Conservation (phyloP, 192 early-diverging fungal species). For the Gryganskiella cystojenkinii region DNA sequence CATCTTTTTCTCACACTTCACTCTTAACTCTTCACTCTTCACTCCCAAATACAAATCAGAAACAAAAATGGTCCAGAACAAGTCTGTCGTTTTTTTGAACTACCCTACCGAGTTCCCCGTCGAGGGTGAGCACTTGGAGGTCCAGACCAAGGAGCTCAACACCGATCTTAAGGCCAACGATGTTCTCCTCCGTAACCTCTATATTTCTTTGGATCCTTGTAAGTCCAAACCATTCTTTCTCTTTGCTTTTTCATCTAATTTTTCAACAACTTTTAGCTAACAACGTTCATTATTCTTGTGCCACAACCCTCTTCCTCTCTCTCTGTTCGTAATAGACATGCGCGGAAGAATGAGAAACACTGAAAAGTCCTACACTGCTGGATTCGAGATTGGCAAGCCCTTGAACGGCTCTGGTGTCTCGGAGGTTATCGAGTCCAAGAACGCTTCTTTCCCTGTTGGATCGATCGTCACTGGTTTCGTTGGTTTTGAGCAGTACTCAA, state of each 20-base stretch:
- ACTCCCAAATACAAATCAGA: not conserved
- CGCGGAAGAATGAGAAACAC: conserved; percentile 41
- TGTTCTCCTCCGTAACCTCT: conserved; percentile 71
- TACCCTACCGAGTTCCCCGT: conserved; percentile 55
- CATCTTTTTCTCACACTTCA: not conserved
- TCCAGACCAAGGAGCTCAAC: conserved; percentile 59
- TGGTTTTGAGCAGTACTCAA: conserved; percentile 57
- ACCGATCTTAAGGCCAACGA: conserved; percentile 58
- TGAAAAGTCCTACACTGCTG: conserved; percentile 26
- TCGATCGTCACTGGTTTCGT: conserved; percentile 67
- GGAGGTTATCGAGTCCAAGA: conserved; percentile 76
- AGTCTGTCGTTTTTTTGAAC: conserved; percentile 56
- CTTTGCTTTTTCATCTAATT: conserved; percentile 49
- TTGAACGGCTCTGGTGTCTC: conserved; percentile 71
- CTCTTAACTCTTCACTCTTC: not conserved
- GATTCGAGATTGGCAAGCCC: conserved; percentile 61
- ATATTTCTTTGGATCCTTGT: conserved; percentile 84
- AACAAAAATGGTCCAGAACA: conserved; percentile 59
- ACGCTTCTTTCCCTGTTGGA: conserved; percentile 66
- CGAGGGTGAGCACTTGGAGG: conserved; percentile 61
- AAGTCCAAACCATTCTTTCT: conserved; percentile 51
- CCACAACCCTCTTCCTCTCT: not conserved
- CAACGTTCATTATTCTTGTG: no score
- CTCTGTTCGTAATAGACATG: conserved; percentile 23
- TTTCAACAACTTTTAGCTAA: no score